Base-by-base conservation (phyloP, 352 stramenopile species). In the Globisporangium takayamanum region DNA sequence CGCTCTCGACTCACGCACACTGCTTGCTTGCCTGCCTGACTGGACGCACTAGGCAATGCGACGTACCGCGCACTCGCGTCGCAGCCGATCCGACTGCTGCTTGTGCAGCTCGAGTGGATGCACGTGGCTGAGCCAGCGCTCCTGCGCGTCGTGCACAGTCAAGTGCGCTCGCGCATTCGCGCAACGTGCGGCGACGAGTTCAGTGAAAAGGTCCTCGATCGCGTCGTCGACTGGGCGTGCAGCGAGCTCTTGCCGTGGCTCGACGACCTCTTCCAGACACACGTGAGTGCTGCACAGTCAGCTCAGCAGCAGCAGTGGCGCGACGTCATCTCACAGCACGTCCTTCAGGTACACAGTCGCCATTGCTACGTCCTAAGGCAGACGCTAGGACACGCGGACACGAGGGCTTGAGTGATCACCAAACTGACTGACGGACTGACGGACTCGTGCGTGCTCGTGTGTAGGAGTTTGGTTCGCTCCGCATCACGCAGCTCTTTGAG, bases 401-500 rank as follows among this genome's bases (percentile, higher is more conserved):
- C 28, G 28, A 33, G 28, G 22, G 22, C 22, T 22, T 45, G 16
- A 45, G 3, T 8, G 39, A 8, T 42, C 16, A 14, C 11, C 5
- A 15, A 15, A 54, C 16, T 4, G 28, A 22, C 5, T 22, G 26
- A 54, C 16, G 14, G 28, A 22, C 15, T 18, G 28, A 42, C 50
- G 57, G 36, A 46, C 28, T 15, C 20, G 33, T 30, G 22, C 25
- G 12, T 22, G 37, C 28, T 15, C 20, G 33, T 30, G 22, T 26
- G 12, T 22, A 87, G 44, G 76, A 87, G 52, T 94, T 91, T 62
- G 79, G 73, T 5, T 74, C 59, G 22, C 76, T 86, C 45, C 82
- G 95, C n/a, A 95, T 97, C 53, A 70, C 74, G 28, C 89, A 99
- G 73, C 64, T 99, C 12, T 99, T 99, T 74, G 93, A 98, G 53